Evolutionary conservation across 805 yeast genomes (phyloP), one percentile per base, ranked within the genome.

Genomic region (Ogataea neopini): DNA sequence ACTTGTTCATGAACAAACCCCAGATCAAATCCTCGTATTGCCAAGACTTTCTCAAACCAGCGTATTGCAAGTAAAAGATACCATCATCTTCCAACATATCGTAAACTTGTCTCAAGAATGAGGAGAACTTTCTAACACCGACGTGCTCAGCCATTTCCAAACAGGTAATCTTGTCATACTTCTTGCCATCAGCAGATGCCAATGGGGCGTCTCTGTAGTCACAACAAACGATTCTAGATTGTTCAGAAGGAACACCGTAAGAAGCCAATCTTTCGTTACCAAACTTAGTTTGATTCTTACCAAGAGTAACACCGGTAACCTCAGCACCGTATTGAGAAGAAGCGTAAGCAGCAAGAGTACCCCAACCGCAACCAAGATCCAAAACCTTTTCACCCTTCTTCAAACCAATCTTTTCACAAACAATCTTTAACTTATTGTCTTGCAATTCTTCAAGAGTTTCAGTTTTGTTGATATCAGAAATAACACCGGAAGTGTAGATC

Each of bases 81-180:
- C 96, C 97, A 65, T 89, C 96, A 64, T 89, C 97, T 59, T 89
- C 96, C 66, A 89, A 80, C 81, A 89, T 82, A 63, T 87, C 88
- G 64, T 84, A 79, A 48, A 88, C 91, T 72, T 90, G 96, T 50
- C 74, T 71, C 66, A 89, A 74, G 75, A 89, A 89, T 17, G 84
- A 60, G 43, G 81, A 72, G 56, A 89, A 86, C 64, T 90, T 83
- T 68, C 96, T 81, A 59, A 89, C 86, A 64, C 97, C 97, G 63
- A 89, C 97, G 67, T 89, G 97, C 76, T 89, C 97, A 28, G 96
- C 89, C 97, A 89, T 89, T 75, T 89, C 96, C 65, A 89, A 75
- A 71, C 95, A 87, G 32, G 96, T 85, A 64, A 89, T 89, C 68
- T 88, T 88, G 74, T 89, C 81, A 72, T 90, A 89, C 63, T 71